phyloP scores from a whole-genome alignment of 2,329 filamentous ascomycete genomes.

The Verticillium isaacii region DNA sequence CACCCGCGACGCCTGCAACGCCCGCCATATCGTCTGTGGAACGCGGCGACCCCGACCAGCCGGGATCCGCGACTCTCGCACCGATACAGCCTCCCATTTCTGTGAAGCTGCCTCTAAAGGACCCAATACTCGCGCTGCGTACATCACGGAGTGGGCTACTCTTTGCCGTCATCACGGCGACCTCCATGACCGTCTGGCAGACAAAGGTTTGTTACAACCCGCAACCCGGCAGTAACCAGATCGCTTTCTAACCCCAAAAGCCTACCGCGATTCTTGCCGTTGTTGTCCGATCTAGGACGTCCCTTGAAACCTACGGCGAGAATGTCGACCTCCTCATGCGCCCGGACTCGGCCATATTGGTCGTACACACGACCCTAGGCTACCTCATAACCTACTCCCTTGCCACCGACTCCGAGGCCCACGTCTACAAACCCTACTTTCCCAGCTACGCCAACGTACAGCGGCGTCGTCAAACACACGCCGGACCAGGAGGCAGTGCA shows the following conservation, averaged over 20 bases:
- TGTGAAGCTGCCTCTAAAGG: slow-evolving; percentile 42
- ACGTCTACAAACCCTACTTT: slow-evolving; percentile 82
- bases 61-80: slow-evolving; percentile 19
- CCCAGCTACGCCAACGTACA: slow-evolving; percentile 61
- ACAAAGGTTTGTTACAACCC: slow-evolving; percentile 61
- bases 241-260: slow-evolving; percentile 34
- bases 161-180: slow-evolving; percentile 82
- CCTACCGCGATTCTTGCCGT: slow-evolving; percentile 85
- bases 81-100: slow-evolving; percentile 5
- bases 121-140: slow-evolving; percentile 68
- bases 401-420: slow-evolving; percentile 74
- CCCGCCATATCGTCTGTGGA: slow-evolving; percentile 57
- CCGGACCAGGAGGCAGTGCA: slow-evolving; percentile 46
- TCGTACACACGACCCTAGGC: slow-evolving; percentile 79
- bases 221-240: slow-evolving; percentile 1
- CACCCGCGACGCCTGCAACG: slow-evolving; percentile 51
- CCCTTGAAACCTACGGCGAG: slow-evolving; percentile 75
- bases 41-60: slow-evolving; percentile 38
- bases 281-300: slow-evolving; percentile 75
- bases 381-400: slow-evolving; percentile 94
- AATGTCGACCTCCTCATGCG: slow-evolving; percentile 83
- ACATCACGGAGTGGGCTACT: slow-evolving; percentile 74
- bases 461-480: slow-evolving; percentile 56
- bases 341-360: slow-evolving; percentile 87
- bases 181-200: slow-evolving; percentile 92